Evolutionary conservation across 108 stramenopile species (phyloP).

Genomic region (Halocafeteria seosinensis): DNA sequence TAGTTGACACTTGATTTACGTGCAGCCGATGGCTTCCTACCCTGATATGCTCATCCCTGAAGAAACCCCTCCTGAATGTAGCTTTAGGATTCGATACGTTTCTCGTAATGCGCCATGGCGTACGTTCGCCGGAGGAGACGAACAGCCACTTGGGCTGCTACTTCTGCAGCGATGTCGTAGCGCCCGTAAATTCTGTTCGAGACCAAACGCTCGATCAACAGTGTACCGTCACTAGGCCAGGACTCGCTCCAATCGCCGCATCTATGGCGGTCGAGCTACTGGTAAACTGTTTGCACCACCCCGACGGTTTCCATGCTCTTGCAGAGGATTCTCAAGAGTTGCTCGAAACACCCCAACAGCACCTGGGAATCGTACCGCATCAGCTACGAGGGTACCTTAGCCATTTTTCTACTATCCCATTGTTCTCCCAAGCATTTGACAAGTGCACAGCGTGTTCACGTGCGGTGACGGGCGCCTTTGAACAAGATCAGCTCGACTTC

Average conservation of each 20-base stretch:
- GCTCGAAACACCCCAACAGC: not conserved
- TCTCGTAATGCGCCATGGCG: slow-evolving; percentile 90
- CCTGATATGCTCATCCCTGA: slow-evolving; percentile 66
- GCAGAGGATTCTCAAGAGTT: not conserved
- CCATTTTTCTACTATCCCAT: not conserved
- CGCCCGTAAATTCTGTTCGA: slow-evolving; percentile 74
- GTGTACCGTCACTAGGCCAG: slow-evolving; percentile 94
- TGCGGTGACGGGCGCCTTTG: not conserved
- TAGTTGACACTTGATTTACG: too few relatives aligned
- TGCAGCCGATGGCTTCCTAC: slow-evolving; percentile 95
- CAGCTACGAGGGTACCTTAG: not conserved
- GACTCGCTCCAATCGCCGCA: slow-evolving; percentile 81
- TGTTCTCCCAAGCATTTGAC: not conserved
- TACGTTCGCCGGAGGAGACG: not conserved
- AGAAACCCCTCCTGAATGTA: slow-evolving; percentile 71
- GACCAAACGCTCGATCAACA: slow-evolving; percentile 95
- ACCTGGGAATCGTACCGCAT: not conserved
- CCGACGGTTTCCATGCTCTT: slow-evolving; percentile 34
- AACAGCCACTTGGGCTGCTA: slow-evolving; percentile 64
- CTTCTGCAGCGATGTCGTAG: slow-evolving; percentile 94
- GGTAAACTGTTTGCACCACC: slow-evolving; percentile 77
- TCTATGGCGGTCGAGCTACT: slow-evolving; percentile 79
- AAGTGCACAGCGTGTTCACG: not conserved
- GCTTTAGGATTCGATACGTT: slow-evolving; percentile 88
- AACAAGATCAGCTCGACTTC: not conserved